These are phyloP conservation scores for Lolium rigidum DNA, from an alignment of 176 grass and related monocot genomes.

Conservation along the genomic window DNA sequence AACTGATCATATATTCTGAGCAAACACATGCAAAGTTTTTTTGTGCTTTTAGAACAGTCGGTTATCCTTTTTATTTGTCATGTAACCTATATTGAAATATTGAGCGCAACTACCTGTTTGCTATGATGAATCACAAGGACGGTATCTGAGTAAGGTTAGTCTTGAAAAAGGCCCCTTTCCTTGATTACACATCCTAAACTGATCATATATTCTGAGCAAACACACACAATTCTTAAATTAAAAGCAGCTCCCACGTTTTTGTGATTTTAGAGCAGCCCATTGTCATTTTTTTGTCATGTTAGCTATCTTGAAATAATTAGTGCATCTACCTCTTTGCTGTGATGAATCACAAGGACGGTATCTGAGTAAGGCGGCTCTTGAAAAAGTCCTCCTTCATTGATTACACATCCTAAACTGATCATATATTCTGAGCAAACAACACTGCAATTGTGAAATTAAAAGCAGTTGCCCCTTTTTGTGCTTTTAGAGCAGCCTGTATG, in stretches of 20 bases:
- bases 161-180: neutral
- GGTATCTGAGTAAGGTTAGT: neutral
- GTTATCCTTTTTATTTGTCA: too few species aligned
- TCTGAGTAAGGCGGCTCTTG: conserved; percentile 5
- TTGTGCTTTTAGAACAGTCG: neutral
- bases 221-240: too few species aligned
- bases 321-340: too few species aligned
- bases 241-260: too few species aligned
- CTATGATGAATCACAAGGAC: conserved; percentile 15
- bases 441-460: neutral
- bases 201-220: neutral
- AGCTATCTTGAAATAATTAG: too few species aligned
- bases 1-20: conserved; percentile 9
- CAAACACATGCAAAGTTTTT: neutral
- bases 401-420: conserved; percentile 16
- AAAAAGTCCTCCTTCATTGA: conserved; percentile 4
- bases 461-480: neutral
- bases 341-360: conserved; percentile 40
- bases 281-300: too few species aligned
- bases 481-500: too few species aligned
- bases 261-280: too few species aligned
- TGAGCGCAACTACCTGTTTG: too few species aligned
- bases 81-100: too few species aligned
- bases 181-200: conserved; percentile 19
- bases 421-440: neutral